Conservation (phyloP, 371 early-diverging fungal species). For the Mucor lusitanicus region DNA sequence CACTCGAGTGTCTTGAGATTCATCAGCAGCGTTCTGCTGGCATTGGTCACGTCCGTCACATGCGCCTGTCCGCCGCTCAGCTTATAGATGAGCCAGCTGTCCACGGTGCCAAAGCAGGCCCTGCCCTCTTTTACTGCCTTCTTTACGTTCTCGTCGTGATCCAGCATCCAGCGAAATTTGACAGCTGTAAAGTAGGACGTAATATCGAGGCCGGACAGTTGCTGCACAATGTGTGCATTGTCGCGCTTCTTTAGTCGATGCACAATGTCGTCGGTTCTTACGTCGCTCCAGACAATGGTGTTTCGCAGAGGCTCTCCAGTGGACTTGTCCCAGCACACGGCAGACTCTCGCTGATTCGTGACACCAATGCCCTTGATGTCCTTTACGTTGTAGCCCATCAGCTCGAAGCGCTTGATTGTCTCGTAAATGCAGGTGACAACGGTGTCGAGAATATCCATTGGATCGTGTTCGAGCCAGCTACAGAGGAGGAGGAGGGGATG, state of each 20-base stretch:
- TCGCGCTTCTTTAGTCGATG: constrained; percentile 49
- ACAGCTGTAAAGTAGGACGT: constrained; percentile 94
- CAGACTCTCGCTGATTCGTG: constrained; percentile 96
- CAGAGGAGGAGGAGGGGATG: too few relatives aligned
- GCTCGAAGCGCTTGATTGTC: constrained; percentile 63
- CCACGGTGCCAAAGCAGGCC: constrained; percentile 85
- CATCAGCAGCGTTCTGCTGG: constrained; percentile 94
- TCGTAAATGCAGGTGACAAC: constrained; percentile 74
- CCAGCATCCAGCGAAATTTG: constrained; percentile 92
- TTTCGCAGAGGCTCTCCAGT: constrained; percentile 87
- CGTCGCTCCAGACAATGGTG: constrained; percentile 96
- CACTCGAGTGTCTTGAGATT: constrained; percentile 80
- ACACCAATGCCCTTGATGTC: constrained; percentile 84
- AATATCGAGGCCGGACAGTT: constrained; percentile 83
- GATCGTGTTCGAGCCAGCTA: constrained; percentile 93
- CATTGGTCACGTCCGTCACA: constrained; percentile 95
- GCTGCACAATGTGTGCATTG: constrained; percentile 42
- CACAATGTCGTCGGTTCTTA: constrained; percentile 81
- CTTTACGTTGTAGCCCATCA: constrained; percentile 56
- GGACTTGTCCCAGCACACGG: constrained; percentile 80
- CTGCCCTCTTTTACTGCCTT: constrained; percentile 31
- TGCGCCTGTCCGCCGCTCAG: constrained; percentile 76
- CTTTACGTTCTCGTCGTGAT: constrained; percentile 75
- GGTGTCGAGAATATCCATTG: constrained; percentile 72
- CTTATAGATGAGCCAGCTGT: constrained; percentile 82